phyloP scores from a whole-genome alignment of 176 grass and related monocot species.

The Metroxylon sagu region DNA sequence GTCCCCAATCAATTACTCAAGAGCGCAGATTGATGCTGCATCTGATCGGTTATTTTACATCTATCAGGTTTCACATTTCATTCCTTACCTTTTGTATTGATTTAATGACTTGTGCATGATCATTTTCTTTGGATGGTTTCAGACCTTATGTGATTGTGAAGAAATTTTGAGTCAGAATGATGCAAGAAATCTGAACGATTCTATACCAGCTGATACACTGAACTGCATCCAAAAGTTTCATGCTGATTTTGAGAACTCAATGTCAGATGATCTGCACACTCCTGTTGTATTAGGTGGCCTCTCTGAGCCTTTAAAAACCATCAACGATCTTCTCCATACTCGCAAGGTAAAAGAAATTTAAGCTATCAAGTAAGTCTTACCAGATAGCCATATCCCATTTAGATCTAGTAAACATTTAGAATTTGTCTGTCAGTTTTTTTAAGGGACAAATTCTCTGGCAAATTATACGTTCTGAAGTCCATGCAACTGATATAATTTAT shows the following conservation, averaged over 20 bases:
- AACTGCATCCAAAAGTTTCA: conserved; percentile 56
- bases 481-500: conserved; percentile 1
- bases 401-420: no score
- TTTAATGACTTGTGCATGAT: background rate
- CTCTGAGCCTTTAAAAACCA: conserved; percentile 73
- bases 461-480: no score
- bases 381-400: no score
- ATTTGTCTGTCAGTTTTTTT: no score
- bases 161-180: conserved; percentile 34
- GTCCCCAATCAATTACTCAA: conserved; percentile 74
- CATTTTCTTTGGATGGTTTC: background rate
- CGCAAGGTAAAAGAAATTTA: conserved; percentile 50
- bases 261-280: conserved; percentile 90
- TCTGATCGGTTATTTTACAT: conserved; percentile 93
- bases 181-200: conserved; percentile 18
- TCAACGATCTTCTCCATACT: conserved; percentile 82
- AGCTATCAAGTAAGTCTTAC: no score
- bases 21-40: conserved; percentile 65
- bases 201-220: conserved; percentile 43
- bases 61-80: conserved; percentile 54
- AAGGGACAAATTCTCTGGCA: no score
- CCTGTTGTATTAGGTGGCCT: conserved; percentile 58
- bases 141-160: conserved; percentile 74
- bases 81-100: background rate
- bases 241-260: conserved; percentile 54